Conservation (phyloP, 768 basidiomycete species). For the Strobilomyces confusus region DNA sequence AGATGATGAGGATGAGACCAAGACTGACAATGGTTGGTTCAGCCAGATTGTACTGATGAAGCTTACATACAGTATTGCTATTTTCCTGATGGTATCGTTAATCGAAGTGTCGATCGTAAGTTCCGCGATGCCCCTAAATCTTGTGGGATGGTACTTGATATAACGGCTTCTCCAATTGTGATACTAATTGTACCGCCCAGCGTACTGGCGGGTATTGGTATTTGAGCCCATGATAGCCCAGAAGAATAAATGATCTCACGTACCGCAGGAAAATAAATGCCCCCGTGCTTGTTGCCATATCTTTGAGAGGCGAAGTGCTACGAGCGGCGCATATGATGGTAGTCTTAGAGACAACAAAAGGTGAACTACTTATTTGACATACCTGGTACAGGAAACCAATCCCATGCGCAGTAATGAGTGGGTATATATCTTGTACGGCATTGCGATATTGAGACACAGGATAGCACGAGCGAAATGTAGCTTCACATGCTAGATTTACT, state of each 20-base stretch:
- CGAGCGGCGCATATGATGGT: constrained; percentile 25
- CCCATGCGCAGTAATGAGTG: constrained; percentile 32
- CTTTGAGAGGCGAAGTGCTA: constrained; percentile 40
- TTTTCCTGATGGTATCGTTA: constrained; percentile 43
- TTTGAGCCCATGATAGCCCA: background rate
- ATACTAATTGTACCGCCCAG: constrained; percentile 75
- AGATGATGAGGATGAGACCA: constrained; percentile 31
- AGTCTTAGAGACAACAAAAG: background rate
- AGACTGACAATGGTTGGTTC: constrained; percentile 30
- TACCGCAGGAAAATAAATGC: constrained; percentile 34
- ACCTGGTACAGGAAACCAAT: constrained; percentile 35
- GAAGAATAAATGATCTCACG: background rate
- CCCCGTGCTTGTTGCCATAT: constrained; percentile 42
- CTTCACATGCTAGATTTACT: constrained; percentile 29
- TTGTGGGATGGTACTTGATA: constrained; percentile 44
- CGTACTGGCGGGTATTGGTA: constrained; percentile 39
- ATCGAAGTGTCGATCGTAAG: constrained; percentile 37
- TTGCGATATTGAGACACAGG: constrained; percentile 16
- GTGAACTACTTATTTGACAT: background rate
- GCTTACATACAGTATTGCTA: constrained; percentile 36
- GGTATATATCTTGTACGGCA: constrained; percentile 29
- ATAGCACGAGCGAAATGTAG: background rate
- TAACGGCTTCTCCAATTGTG: constrained; percentile 68
- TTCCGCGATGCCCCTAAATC: constrained; percentile 15
- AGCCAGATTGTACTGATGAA: constrained; percentile 39